A percentile compares a stretch with the other conserved stretches of the same genome.
Evolutionary conservation across 768 basidiomycete species (phyloP).

Genomic region (Xerocomellus chrysenteron): DNA sequence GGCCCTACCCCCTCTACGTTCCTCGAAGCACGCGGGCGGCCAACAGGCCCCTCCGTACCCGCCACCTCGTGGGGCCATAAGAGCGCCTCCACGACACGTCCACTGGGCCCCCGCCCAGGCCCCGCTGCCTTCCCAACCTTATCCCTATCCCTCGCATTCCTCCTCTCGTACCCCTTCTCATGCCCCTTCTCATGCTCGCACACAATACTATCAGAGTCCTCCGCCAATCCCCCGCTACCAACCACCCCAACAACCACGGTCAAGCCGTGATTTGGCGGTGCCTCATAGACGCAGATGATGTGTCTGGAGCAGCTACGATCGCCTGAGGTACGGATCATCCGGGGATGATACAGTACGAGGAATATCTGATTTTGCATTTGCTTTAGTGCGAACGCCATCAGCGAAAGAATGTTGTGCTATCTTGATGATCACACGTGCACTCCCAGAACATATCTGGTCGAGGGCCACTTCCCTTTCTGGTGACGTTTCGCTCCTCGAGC

Average conservation of each 20-base stretch:
- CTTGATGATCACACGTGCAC: slow-evolving; percentile 24
- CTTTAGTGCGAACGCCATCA: slow-evolving; percentile 25
- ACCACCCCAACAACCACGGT: slow-evolving; percentile 2
- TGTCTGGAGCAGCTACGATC: slow-evolving; percentile 10
- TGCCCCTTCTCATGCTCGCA: slow-evolving; percentile 3
- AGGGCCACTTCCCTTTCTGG: slow-evolving; percentile 16
- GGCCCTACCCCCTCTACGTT: slow-evolving; percentile 5
- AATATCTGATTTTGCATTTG: slow-evolving; percentile 24
- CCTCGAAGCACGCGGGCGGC: slow-evolving; percentile 1
- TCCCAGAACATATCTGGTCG: slow-evolving; percentile 6
- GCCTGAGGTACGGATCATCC: slow-evolving; percentile 28
- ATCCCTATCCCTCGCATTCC: slow-evolving; percentile 25
- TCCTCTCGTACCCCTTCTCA: slow-evolving; percentile 14
- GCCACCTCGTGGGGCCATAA: slow-evolving; percentile 19
- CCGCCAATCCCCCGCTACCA: slow-evolving; percentile 22
- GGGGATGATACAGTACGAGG: slow-evolving; percentile 20
- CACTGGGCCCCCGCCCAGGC: slow-evolving; percentile 33
- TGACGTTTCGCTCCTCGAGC: slow-evolving; percentile 8
- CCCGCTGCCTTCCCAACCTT: slow-evolving; percentile 22
- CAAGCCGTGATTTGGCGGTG: slow-evolving; percentile 1
- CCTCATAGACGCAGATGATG: slow-evolving; percentile 19
- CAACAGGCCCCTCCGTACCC: slow-evolving; percentile 21
- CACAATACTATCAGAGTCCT: neutral
- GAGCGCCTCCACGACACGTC: slow-evolving; percentile 21
- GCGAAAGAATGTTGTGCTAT: slow-evolving; percentile 15